Evolutionary conservation across 139 green algal genomes (phyloP), one percentile per base, ranked within the genome.

Genomic region (Chlorella vulgaris): DNA sequence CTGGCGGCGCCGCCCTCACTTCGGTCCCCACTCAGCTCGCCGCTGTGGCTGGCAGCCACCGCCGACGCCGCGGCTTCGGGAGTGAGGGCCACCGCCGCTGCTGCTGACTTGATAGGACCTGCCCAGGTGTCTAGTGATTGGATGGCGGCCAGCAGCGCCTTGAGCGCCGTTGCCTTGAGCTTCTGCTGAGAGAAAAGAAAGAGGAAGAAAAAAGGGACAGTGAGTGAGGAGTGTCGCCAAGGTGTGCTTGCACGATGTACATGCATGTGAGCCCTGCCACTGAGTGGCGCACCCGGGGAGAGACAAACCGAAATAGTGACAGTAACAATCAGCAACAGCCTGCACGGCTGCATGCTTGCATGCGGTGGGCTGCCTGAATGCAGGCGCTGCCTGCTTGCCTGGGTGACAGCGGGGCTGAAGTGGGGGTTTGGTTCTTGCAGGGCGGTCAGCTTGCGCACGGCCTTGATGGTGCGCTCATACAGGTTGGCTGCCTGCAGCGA

Each of bases 401-500:
- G 74, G 28, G 60, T 60, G 38, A 4, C 38, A 28, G 39, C 35
- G 8, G 58, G 74, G 47, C 28, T 28, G 58, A 61, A 70, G 38
- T 43, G 31, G 2, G 71, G 33, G 71, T 35, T 47, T 36, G 21
- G 5, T 6, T 80, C 61, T n/a, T 40, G 55, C 4, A 80, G 74
- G 2, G 74, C 39, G 28, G 58, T 51, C 10, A 95, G 81, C 29
- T 91, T 86, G 42, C 98, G 92, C 29, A 99, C 89, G 18, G 81
- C 86, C 75, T 90, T 90, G 69, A 97, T 83, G 62, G 96, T 88
- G 43, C 97, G 91, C 86, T 98, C 94, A 79, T 92, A 98, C 74
- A 98, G 85, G 87, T 95, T 93, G 53, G 87, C 84, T 6, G 87
- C 90, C 47, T 92, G 81, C 81, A 97, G 85, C 71, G 97, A 92